Evolutionary conservation across 768 basidiomycete species (phyloP), one percentile per base, ranked within the genome.

Genomic region (Podaxis pistillaris): DNA sequence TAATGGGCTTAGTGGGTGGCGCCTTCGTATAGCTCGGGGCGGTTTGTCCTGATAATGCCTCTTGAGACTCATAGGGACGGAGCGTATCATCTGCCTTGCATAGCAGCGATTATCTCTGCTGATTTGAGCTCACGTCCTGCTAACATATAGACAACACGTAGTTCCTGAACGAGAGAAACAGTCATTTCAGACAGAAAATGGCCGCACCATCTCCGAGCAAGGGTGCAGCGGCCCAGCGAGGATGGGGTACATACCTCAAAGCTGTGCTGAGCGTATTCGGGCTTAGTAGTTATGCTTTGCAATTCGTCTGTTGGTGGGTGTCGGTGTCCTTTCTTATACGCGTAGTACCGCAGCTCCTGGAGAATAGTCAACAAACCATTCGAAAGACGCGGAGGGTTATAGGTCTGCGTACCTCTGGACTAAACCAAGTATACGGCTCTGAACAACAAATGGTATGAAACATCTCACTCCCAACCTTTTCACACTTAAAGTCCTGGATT

Each of bases 291-390:
- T 33, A 65, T 63, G 26, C 55, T 63, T 56, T 67, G 61, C 44
- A 65, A 26, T 15, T 53, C 49, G 4, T 55, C 37, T 12, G 46
- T 22, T 28, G 63, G 63, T 2, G 66, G 46, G 7, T 53, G 24
- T 44, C 55, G 59, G 17, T 60, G 33, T 13, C 64, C 64, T 33
- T 30, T 30, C 41, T 63, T 28, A 44, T 67, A 65, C 12, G 66
- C 62, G 36, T 65, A 61, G 51, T 65, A 63, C 36, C 66, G 40
- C 52, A 67, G 33, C 53, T 67, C 66, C 64, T 67, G 7, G 44
- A 46, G 7, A 46, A 46, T n/a, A 6, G 7, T 46, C 3, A 46
- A 15, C 44, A 19, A 46, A 33, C 9, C 8, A 3, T 33, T 33
- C 1, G 33, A 46, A 46, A 46, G 19, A 2, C 19, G 44, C 44